Evolutionary conservation across 2,329 filamentous ascomycete genomes (phyloP).

Genomic region (Aspergillus texensis): DNA sequence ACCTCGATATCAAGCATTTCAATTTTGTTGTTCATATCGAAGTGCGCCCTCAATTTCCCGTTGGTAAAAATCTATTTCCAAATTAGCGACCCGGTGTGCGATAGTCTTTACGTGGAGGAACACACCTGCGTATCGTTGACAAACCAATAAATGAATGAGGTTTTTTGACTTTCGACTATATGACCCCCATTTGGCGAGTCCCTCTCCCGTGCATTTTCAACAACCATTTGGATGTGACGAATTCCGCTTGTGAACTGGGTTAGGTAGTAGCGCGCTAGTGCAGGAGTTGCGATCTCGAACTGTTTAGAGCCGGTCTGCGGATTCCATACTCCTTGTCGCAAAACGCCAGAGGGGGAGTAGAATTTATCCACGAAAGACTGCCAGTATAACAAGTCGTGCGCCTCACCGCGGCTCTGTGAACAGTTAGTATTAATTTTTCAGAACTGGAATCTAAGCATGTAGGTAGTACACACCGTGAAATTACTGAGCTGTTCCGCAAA

Average conservation of each 20-base stretch:
- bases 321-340: constrained; percentile 69
- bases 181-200: constrained; percentile 65
- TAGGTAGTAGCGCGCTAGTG: constrained; percentile 84
- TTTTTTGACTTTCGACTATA: constrained; percentile 73
- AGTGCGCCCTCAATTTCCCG: constrained; percentile 77
- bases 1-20: constrained; percentile 83
- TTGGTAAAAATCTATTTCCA: constrained; percentile 67
- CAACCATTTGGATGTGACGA: constrained; percentile 79
- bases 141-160: constrained; percentile 88
- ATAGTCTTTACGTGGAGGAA: constrained; percentile 22
- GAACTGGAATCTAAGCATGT: not conserved
- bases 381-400: constrained; percentile 77
- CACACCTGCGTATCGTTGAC: constrained; percentile 78
- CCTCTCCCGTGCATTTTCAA: constrained; percentile 68
- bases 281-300: constrained; percentile 82
- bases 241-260: constrained; percentile 88
- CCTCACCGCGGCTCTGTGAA: constrained; percentile 58
- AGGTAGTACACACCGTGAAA: constrained; percentile 56
- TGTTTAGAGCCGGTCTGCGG: constrained; percentile 68
- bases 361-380: constrained; percentile 76
- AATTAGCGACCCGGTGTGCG: not conserved
- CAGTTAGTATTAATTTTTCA: constrained; percentile 13
- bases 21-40: constrained; percentile 77
- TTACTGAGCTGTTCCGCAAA: constrained; percentile 60
- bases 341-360: constrained; percentile 76